A percentile compares a stretch with the other conserved stretches of the same genome.
Conservation (phyloP, 768 basidiomycete species). For the Crepidotus variabilis region DNA sequence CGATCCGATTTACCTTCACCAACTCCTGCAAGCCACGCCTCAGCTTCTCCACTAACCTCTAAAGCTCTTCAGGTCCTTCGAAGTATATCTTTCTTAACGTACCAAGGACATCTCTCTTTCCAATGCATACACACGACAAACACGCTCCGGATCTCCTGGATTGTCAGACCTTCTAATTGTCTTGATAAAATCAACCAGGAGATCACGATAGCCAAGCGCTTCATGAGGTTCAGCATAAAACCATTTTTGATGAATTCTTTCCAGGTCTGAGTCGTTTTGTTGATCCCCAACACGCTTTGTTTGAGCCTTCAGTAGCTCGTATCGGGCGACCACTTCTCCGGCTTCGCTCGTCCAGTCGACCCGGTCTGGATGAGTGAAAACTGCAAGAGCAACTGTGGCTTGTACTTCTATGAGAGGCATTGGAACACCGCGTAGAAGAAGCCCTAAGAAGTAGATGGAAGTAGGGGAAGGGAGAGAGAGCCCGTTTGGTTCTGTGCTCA, state of each 20-base stretch:
- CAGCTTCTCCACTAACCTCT: slow-evolving; percentile 52
- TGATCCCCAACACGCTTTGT: not conserved
- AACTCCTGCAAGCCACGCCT: slow-evolving; percentile 57
- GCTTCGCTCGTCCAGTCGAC: slow-evolving; percentile 48
- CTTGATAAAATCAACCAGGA: slow-evolving; percentile 46
- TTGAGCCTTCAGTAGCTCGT: not conserved
- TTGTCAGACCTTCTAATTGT: not conserved
- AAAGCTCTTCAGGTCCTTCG: slow-evolving; percentile 56
- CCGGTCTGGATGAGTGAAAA: slow-evolving; percentile 40
- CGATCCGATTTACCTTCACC: slow-evolving; percentile 40
- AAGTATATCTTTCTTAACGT: slow-evolving; percentile 37
- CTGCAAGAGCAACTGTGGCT: slow-evolving; percentile 55
- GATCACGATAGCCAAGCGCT: slow-evolving; percentile 69
- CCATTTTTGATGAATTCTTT: slow-evolving; percentile 43
- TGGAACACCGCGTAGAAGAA: slow-evolving; percentile 57
- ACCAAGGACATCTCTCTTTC: slow-evolving; percentile 48
- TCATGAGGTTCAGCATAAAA: slow-evolving; percentile 44
- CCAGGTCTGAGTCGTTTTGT: too few species aligned
- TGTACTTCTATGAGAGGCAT: slow-evolving; percentile 81
- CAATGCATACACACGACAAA: slow-evolving; percentile 46
- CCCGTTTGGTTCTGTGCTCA: slow-evolving; percentile 33
- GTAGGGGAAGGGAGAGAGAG: slow-evolving; percentile 49
- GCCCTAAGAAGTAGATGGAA: slow-evolving; percentile 63
- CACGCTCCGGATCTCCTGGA: not conserved
- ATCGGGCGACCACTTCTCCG: slow-evolving; percentile 47